A percentile compares a stretch with the other conserved stretches of the same genome.
These are phyloP conservation scores for Porphyridium purpureum DNA, from an alignment of 23 red algal genomes.

Conservation along the genomic window DNA sequence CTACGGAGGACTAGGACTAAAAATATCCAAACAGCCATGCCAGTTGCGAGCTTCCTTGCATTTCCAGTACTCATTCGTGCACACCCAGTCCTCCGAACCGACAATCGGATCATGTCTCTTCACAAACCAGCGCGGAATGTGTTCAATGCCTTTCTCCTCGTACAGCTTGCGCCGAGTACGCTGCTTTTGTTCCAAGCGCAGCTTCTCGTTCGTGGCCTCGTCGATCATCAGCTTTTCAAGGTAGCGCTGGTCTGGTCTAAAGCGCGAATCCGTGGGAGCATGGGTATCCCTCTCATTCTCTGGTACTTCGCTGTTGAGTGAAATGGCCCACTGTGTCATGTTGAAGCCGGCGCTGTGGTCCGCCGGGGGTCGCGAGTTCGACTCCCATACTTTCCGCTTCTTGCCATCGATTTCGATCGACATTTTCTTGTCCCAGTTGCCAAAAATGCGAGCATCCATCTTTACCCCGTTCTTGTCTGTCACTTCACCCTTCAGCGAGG, in stretches of 20 bases:
- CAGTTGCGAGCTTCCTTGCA: too few species aligned
- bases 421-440: conserved; percentile 4
- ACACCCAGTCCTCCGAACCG: too few species aligned
- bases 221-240: conserved; percentile 14
- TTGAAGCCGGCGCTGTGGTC: conserved; percentile 13
- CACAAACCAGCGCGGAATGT: conserved; percentile 7
- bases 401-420: not conserved
- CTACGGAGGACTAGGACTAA: too few species aligned
- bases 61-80: too few species aligned
- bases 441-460: not conserved
- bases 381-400: not conserved
- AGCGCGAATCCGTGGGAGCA: conserved; percentile 25
- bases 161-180: conserved; percentile 8
- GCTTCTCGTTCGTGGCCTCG: conserved; percentile 14
- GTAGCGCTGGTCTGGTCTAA: conserved; percentile 17
- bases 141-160: not conserved
- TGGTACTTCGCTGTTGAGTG: conserved; percentile 17
- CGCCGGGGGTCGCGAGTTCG: conserved; percentile 6
- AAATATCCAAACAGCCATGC: too few species aligned
- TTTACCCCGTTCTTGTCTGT: conserved; percentile 6
- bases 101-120: too few species aligned
- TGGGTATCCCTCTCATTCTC: not conserved
- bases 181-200: conserved; percentile 28
- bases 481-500: conserved; percentile 8
- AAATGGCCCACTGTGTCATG: conserved; percentile 23